These are phyloP conservation scores for Chlamydomonas urium DNA, from an alignment of 139 green algal species.

Conservation along the genomic window DNA sequence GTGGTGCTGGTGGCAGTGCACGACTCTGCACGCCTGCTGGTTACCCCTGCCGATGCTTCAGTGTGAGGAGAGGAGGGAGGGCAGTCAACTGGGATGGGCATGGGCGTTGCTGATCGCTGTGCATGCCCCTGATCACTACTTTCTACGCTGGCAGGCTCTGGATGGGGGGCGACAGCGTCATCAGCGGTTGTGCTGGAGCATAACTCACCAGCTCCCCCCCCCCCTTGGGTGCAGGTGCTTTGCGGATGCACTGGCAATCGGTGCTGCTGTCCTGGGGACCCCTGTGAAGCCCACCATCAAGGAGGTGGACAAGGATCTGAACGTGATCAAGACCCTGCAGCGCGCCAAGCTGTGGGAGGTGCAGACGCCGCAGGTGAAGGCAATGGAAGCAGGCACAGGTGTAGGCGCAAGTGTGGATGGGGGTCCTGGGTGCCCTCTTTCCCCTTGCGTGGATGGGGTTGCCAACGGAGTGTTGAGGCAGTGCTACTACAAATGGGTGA, in stretches of 20 bases:
- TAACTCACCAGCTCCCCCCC: too few relatives aligned
- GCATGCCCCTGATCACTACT: constrained; percentile 96
- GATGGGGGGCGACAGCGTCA: too few relatives aligned
- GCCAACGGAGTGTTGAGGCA: too few relatives aligned
- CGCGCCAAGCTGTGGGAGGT: constrained; percentile 92
- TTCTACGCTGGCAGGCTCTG: too few relatives aligned
- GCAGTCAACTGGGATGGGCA: neutral
- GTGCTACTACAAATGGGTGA: too few relatives aligned
- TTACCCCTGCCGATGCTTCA: constrained; percentile 62
- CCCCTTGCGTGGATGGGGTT: too few relatives aligned
- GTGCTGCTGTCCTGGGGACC: constrained; percentile 94
- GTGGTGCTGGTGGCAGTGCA: constrained; percentile 87
- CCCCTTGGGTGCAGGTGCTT: constrained; percentile 17
- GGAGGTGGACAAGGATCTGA: constrained; percentile 65
- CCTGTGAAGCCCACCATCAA: constrained; percentile 97
- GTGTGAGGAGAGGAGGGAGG: too few relatives aligned
- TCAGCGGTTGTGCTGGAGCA: too few relatives aligned
- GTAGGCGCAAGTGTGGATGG: too few relatives aligned
- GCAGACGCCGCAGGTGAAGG: constrained; percentile 87
- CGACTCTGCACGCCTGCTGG: constrained; percentile 89
- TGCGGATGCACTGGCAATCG: constrained; percentile 32
- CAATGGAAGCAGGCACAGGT: too few relatives aligned
- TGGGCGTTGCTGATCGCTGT: constrained; percentile 77
- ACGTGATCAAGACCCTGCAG: constrained; percentile 85
- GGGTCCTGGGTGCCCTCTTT: too few relatives aligned